These are phyloP conservation scores for Graphiopsis chlorocephala DNA, from an alignment of 2,329 filamentous ascomycete species.

Conservation along the genomic window DNA sequence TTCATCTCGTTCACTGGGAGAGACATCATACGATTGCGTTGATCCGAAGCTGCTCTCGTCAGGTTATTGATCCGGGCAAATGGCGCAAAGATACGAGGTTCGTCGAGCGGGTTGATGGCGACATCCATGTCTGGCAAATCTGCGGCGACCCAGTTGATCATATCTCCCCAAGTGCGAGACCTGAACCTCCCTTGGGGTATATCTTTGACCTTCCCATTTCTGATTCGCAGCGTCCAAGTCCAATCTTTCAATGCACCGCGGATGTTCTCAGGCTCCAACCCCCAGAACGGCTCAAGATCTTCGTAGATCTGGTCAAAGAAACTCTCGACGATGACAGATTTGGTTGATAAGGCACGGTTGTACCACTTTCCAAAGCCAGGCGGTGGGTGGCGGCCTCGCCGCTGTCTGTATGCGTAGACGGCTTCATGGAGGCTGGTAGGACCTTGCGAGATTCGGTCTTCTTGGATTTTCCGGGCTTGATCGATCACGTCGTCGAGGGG, in stretches of 20 bases:
- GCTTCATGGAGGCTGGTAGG: background rate
- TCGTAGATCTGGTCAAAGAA: slow-evolving; percentile 50
- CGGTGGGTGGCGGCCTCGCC: slow-evolving; percentile 45
- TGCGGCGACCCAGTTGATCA: slow-evolving; percentile 35
- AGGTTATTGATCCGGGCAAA: slow-evolving; percentile 52
- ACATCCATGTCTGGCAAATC: slow-evolving; percentile 58
- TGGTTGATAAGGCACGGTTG: slow-evolving; percentile 37
- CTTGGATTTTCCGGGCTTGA: background rate
- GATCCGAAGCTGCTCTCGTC: background rate
- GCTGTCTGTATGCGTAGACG: slow-evolving; percentile 35
- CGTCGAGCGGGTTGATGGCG: slow-evolving; percentile 56
- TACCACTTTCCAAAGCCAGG: slow-evolving; percentile 48
- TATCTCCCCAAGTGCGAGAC: slow-evolving; percentile 32
- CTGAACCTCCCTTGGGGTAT: slow-evolving; percentile 15
- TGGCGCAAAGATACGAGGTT: slow-evolving; percentile 54
- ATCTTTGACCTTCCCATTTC: slow-evolving; percentile 35
- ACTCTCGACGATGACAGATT: slow-evolving; percentile 44
- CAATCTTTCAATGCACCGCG: slow-evolving; percentile 36
- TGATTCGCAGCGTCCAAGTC: slow-evolving; percentile 35
- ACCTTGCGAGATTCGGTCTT: background rate
- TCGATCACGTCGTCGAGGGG: slow-evolving; percentile 8
- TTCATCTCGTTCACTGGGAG: background rate
- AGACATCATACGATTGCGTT: background rate
- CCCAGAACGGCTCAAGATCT: slow-evolving; percentile 48
- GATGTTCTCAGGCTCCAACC: slow-evolving; percentile 37